phyloP scores from a whole-genome alignment of 345 rosid species.

The Salix brachista region DNA sequence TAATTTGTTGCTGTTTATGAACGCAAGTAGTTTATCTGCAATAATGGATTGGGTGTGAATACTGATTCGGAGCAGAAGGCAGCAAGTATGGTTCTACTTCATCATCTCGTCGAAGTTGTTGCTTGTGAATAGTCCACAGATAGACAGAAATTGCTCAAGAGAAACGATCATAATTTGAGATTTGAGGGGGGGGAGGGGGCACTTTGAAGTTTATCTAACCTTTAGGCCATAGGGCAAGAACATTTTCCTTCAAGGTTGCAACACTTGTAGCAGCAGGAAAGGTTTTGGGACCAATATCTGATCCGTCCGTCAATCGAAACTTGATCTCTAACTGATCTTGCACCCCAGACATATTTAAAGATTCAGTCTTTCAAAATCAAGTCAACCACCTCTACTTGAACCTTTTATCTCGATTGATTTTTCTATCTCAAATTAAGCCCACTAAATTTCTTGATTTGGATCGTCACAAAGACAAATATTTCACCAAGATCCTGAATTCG shows the following conservation, averaged over 20 bases:
- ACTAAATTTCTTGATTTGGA: constrained; percentile 11
- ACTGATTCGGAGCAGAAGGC: background rate
- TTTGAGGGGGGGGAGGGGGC: too few relatives aligned
- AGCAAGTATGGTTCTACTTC: background rate
- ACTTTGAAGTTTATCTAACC: constrained; percentile 40
- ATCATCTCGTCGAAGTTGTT: background rate
- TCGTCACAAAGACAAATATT: constrained; percentile 8
- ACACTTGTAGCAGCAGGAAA: constrained; percentile 86
- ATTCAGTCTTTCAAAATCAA: constrained; percentile 14
- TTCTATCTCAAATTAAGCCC: constrained; percentile 16
- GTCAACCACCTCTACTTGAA: constrained; percentile 17
- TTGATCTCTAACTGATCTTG: constrained; percentile 87
- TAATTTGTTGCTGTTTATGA: too few relatives aligned
- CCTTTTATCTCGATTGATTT: constrained; percentile 18
- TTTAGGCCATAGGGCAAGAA: constrained; percentile 95
- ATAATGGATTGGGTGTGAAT: background rate
- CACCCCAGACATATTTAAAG: constrained; percentile 60
- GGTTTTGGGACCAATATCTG: constrained; percentile 88
- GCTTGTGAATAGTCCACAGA: background rate
- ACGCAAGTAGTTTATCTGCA: background rate
- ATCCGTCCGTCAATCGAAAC: constrained; percentile 86
- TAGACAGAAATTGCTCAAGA: background rate
- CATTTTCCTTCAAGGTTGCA: constrained; percentile 78
- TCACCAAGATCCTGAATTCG: constrained; percentile 14
- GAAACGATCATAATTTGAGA: background rate